A percentile compares a stretch with the other conserved stretches of the same genome.
phyloP scores from a whole-genome alignment of 2,329 filamentous ascomycete species.

The Xylariaceae sp. region DNA sequence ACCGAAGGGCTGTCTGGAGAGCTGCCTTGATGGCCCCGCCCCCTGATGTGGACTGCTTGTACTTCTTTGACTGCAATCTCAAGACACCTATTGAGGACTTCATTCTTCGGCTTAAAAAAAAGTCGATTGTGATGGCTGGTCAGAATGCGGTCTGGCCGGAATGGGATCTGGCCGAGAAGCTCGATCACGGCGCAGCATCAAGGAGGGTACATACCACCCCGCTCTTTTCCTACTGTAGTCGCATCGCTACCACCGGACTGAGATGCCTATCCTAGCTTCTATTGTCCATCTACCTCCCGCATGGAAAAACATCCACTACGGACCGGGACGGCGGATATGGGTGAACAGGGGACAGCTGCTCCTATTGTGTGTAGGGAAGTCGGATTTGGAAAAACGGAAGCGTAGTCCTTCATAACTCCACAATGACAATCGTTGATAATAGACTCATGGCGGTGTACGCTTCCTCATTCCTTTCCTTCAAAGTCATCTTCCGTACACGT shows the following conservation, averaged over 20 bases:
- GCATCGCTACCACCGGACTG: neutral
- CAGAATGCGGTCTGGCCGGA: neutral
- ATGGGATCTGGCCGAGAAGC: neutral
- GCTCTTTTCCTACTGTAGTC: neutral
- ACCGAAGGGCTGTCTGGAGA: neutral
- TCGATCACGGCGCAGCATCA: neutral
- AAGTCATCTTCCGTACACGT: too few species aligned
- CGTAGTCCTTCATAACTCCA: too few species aligned
- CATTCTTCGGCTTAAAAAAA: neutral
- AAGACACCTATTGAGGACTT: neutral
- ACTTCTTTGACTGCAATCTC: neutral
- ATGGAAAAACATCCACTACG: too few species aligned
- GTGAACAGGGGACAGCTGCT: too few species aligned
- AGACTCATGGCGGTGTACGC: too few species aligned
- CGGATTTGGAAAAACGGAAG: too few species aligned
- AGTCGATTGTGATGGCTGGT: neutral
- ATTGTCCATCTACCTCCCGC: too few species aligned
- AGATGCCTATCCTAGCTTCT: too few species aligned
- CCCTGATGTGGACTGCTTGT: slow-evolving; percentile 2
- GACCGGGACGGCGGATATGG: too few species aligned
- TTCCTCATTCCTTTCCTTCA: too few species aligned
- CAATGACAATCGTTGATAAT: too few species aligned
- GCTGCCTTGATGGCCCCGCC: slow-evolving; percentile 8
- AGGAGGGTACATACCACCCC: neutral
- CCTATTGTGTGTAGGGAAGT: too few species aligned